Base-by-base conservation (phyloP, 1,284 basidiomycete species). In the Phylloboletellus chloephorus region DNA sequence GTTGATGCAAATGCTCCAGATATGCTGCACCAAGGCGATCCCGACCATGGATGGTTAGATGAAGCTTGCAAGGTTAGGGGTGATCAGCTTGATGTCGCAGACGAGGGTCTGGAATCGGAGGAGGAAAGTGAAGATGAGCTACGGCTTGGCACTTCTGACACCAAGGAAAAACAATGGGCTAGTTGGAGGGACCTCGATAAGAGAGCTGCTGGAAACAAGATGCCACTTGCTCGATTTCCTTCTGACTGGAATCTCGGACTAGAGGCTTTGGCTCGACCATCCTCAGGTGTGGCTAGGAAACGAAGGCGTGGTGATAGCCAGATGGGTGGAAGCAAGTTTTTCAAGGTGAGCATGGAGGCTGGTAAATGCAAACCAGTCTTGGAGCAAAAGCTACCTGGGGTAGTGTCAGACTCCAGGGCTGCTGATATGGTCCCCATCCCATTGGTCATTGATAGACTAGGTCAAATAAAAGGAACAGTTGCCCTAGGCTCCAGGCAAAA, bases 1-100 rank as follows among this genome's bases (percentile, higher is more conserved):
- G 49, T 59, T 20, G 60, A 64, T 23, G 16, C 46, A 15, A 59
- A 64, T 30, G 48, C 53, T 7, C 51, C 61, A 2, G 57, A 59
- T 26, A 23, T 24, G 10, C 34, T 59, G 10, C 34, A 31, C 26
- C 39, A 43, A n/a, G 43, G 41, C 25, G 36, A n/a, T 28, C 37
- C 31, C 7, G 49, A 60, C 16, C 33, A 56, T 31, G 37, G 38
- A 17, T 63, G 61, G 57, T n/a, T 64, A 24, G 60, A 59, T 11
- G 48, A 57, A 19, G 53, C 60, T 12, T 59, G 59, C 23, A 26
- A 42, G 31, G 57, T 59, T 31, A 59, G 44, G 36, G 60, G 61
- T 9, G 57, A 59, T 37, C 48, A 32, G 10, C 26, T 61, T 33
- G 25, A 32, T 19, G 16, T 48, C n/a, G 26, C 37, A 25, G 48